Base-by-base conservation (phyloP, 345 rosid species). In the Murraya paniculata region DNA sequence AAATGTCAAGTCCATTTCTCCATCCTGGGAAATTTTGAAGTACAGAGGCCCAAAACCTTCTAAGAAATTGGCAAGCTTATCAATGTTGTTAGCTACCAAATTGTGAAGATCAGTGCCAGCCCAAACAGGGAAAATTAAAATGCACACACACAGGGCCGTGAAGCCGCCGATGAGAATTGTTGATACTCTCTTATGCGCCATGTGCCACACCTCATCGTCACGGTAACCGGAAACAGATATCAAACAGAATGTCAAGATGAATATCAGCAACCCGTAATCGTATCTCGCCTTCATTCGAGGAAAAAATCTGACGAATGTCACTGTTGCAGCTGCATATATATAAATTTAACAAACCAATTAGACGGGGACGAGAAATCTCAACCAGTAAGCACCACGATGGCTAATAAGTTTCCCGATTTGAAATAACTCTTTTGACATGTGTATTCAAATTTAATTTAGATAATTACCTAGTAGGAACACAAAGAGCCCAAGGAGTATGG, bases 201-300 rank as follows among this genome's bases (percentile, higher is more conserved):
- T 33, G 19, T 48, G 55, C 1, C 81, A 8, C 18, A 81, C 55
- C 66, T 81, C 67, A 30, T 72, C 41, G 3, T 71, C 75, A 14
- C 77, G 57, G 33, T 73, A 81, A 56, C 81, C 83, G 10, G 76
- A 74, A 41, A 65, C 64, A 0, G 87, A 66, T 31, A 85, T 79
- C 81, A 85, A 33, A 31, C 84, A 65, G 75, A 83, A 85, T 33
- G 86, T 85, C 64, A 85, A 55, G 76, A 83, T 81, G 30, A 83
- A 85, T 38, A 85, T 68, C 75, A 83, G 35, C 13, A 85, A 70
- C 55, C 88, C 88, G 61, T 85, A 83, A 55, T 85, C 86, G 41
- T 83, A 85, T 83, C 78, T 85, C 50, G 86, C 88, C 41, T 85
- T 85, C 75, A 85, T 61, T 30, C 10, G 57, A 8, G 88, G 88